Conservation (phyloP, 805 yeast genomes). For the Candida multigemmis region DNA sequence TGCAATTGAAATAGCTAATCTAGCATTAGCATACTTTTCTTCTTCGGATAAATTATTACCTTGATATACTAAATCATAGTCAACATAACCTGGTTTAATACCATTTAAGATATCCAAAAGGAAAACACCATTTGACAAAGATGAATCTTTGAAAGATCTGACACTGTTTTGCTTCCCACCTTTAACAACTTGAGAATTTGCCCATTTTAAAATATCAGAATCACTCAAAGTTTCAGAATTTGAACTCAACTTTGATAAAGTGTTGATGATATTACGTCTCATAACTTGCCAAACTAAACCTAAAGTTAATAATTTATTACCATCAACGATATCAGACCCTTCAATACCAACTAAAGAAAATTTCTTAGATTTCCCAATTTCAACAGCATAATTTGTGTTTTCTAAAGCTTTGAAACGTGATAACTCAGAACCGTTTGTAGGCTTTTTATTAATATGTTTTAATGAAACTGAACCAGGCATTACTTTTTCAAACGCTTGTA, state of each 20-base stretch:
- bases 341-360: constrained; percentile 96
- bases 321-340: constrained; percentile 95
- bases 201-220: constrained; percentile 87
- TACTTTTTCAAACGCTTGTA: constrained; percentile 93
- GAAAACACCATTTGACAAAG: constrained; percentile 71
- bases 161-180: constrained; percentile 72
- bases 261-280: constrained; percentile 89
- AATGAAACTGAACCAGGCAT: constrained; percentile 84
- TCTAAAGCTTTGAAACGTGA: constrained; percentile 92
- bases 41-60: constrained; percentile 62
- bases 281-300: constrained; percentile 97
- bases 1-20: constrained; percentile 95
- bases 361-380: constrained; percentile 83
- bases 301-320: constrained; percentile 77
- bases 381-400: constrained; percentile 97
- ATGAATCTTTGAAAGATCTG: constrained; percentile 79
- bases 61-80: constrained; percentile 79
- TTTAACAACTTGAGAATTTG: constrained; percentile 72
- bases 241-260: constrained; percentile 62
- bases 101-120: constrained; percentile 87
- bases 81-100: constrained; percentile 94
- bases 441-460: constrained; percentile 76
- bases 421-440: constrained; percentile 65
- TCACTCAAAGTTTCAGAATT: constrained; percentile 59
- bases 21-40: constrained; percentile 88